Conservation (phyloP, 1,284 basidiomycete species). For the Porogramme epimiltina region DNA sequence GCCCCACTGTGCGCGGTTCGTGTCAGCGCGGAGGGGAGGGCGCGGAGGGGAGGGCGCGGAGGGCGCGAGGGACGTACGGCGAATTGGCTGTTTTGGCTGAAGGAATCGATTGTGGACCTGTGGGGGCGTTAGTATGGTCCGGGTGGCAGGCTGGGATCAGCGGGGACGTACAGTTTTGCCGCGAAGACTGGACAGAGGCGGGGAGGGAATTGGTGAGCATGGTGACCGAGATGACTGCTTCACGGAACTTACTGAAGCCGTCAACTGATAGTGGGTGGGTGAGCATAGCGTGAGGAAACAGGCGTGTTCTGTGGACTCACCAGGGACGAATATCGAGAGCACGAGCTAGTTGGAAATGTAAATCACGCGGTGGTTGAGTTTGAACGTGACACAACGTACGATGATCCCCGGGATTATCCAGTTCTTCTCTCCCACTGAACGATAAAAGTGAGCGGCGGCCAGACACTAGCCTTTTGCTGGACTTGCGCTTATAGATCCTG, state of each 20-base stretch:
- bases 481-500: slow-evolving; percentile 22
- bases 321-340: slow-evolving; percentile 13
- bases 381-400: slow-evolving; percentile 9
- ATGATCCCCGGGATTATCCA: slow-evolving; percentile 19
- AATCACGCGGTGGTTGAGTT: no score
- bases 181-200: slow-evolving; percentile 18
- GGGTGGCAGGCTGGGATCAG: not conserved
- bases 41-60: no score
- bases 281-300: no score
- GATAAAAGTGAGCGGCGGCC: not conserved
- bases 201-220: not conserved
- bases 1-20: slow-evolving; percentile 17
- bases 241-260: slow-evolving; percentile 17
- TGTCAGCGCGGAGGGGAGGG: not conserved
- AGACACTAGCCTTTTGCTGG: not conserved
- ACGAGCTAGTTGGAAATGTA: not conserved
- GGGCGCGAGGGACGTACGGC: slow-evolving; percentile 19
- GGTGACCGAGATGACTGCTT: no score
- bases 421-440: slow-evolving; percentile 15
- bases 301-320: no score
- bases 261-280: slow-evolving; percentile 17
- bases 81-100: slow-evolving; percentile 14
- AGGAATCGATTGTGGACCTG: slow-evolving; percentile 16
- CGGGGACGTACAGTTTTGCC: slow-evolving; percentile 15
- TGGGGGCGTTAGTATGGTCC: not conserved